Percentiles rank a stretch among this genome's conserved stretches.
Conservation (phyloP, 192 early-diverging fungal genomes). For the Rhizoclosmatium sp. region DNA sequence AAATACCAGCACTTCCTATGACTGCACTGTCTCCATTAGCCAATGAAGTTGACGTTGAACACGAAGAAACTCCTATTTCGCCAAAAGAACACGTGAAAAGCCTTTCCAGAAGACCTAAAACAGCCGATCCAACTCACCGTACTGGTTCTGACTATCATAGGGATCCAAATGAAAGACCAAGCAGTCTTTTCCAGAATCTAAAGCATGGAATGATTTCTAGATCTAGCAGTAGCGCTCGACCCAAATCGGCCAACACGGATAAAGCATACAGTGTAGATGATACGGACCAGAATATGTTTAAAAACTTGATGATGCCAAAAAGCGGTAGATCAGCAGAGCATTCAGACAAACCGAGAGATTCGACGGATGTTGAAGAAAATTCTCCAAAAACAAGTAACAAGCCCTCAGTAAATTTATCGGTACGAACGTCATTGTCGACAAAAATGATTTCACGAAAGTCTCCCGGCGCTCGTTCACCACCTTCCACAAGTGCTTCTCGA, state of each 20-base stretch:
- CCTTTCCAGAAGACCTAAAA: not conserved
- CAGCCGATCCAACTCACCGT: not conserved
- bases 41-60: not conserved
- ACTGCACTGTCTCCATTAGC: not conserved
- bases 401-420: not conserved
- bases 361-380: not conserved
- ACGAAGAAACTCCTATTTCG: not conserved
- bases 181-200: not conserved
- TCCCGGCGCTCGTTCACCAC: not conserved
- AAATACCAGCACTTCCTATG: not conserved
- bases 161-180: not conserved
- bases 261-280: constrained; percentile 7
- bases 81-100: not conserved
- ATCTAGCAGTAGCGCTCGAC: not conserved
- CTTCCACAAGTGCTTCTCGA: not conserved
- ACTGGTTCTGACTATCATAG: not conserved
- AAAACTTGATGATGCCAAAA: constrained; percentile 31
- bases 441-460: not conserved
- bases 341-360: not conserved
- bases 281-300: constrained; percentile 10
- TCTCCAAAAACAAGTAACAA: not conserved
- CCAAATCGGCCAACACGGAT: not conserved
- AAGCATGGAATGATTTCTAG: not conserved
- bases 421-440: not conserved
- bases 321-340: not conserved